A percentile compares a stretch with the other conserved stretches of the same genome.
phyloP scores from a whole-genome alignment of 1,139 yeast genomes.

The Sugiyamaella novakii region DNA sequence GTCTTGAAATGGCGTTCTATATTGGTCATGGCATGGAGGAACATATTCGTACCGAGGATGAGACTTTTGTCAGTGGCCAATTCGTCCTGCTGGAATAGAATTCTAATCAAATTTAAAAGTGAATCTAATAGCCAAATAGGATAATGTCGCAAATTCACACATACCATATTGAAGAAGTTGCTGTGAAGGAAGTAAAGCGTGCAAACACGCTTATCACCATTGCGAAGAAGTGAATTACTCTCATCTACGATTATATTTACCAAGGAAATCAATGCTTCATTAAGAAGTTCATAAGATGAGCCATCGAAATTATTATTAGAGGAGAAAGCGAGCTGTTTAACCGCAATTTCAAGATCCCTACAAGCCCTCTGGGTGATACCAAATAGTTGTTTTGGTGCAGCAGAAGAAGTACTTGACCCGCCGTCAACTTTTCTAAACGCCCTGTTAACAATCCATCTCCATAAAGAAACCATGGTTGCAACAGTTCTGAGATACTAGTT shows the following conservation, averaged over 20 bases:
- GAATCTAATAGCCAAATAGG: slow-evolving; percentile 23
- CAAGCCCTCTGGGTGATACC: slow-evolving; percentile 28
- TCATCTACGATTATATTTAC: slow-evolving; percentile 22
- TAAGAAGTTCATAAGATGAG: slow-evolving; percentile 12
- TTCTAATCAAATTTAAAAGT: slow-evolving; percentile 26
- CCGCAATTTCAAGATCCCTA: slow-evolving; percentile 19
- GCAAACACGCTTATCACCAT: slow-evolving; percentile 22
- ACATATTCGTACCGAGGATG: slow-evolving; percentile 26
- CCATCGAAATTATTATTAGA: not conserved
- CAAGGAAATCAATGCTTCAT: slow-evolving; percentile 14
- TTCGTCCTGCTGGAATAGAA: slow-evolving; percentile 25
- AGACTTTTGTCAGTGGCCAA: slow-evolving; percentile 26
- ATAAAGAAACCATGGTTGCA: slow-evolving; percentile 1
- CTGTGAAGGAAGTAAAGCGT: slow-evolving; percentile 28
- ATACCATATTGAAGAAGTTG: slow-evolving; percentile 24
- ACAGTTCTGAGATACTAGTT: not conserved
- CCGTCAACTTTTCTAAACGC: no score
- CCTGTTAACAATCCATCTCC: slow-evolving; percentile 5
- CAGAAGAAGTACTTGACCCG: not conserved
- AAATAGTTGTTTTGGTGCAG: slow-evolving; percentile 24
- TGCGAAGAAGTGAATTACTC: slow-evolving; percentile 5
- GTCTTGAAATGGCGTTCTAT: slow-evolving; percentile 21
- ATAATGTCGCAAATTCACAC: slow-evolving; percentile 23
- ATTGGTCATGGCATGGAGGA: slow-evolving; percentile 27
- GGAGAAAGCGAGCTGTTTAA: not conserved